phyloP scores from a whole-genome alignment of 768 basidiomycete species.

The Suillus placidus region DNA sequence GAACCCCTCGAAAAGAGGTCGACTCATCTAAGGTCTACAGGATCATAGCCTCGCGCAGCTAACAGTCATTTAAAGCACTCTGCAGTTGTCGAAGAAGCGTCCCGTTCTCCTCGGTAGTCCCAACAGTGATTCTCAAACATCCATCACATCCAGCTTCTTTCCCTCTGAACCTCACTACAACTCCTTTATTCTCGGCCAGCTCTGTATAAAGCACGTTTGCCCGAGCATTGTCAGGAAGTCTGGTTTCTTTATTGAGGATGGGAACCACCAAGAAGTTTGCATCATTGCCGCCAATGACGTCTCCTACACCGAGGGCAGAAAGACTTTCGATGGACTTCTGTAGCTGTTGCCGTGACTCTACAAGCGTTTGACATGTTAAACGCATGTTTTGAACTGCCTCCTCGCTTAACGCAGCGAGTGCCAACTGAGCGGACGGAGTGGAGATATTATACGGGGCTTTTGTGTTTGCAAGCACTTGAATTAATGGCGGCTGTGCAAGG shows the following conservation, averaged over 20 bases:
- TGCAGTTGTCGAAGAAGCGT: constrained; percentile 56
- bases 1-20: constrained; percentile 7
- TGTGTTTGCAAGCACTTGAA: constrained; percentile 90
- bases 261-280: constrained; percentile 92
- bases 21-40: neutral
- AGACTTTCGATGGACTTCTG: constrained; percentile 52
- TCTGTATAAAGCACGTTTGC: constrained; percentile 71
- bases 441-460: constrained; percentile 99
- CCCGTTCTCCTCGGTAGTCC: constrained; percentile 78
- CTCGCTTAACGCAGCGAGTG: constrained; percentile 74
- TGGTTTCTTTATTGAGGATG: constrained; percentile 51
- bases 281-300: constrained; percentile 75
- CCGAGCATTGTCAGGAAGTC: constrained; percentile 56
- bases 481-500: constrained; percentile 84
- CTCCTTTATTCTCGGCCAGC: constrained; percentile 81
- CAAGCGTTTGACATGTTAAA: constrained; percentile 60
- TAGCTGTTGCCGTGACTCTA: constrained; percentile 58
- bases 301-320: constrained; percentile 57
- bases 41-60: neutral
- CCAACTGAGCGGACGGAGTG: constrained; percentile 83
- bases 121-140: constrained; percentile 89
- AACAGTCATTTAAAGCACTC: constrained; percentile 45
- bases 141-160: constrained; percentile 83
- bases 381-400: constrained; percentile 64
- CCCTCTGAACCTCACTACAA: constrained; percentile 92